Base-by-base conservation (phyloP, 768 basidiomycete genomes). In the Rhizopogon roseolus region DNA sequence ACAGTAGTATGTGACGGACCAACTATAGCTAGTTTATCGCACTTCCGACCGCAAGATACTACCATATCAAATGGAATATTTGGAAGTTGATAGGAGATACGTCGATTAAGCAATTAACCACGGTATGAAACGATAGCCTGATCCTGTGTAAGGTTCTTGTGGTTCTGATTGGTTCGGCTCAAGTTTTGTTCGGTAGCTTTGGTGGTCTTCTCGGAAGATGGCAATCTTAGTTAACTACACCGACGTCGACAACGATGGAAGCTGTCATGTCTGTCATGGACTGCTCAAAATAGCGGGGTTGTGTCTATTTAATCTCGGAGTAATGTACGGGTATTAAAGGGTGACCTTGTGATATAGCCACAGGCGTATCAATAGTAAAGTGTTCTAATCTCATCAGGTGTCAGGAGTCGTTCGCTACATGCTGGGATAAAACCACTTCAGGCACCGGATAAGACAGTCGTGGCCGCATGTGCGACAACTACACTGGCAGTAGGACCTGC, bases 401-500 rank as follows among this genome's bases (percentile, higher is more conserved):
- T 22, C 22, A 3, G 22, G 22, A 22, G 22, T 2, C 19, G 5
- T 22, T 34, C 13, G 32, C 8, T 11, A 16, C 6, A 22, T 14
- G 45, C 8, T 11, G n/a, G n/a, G 4, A 17, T 46, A 22, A 16
- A 22, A 11, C 22, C 17, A 9, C 14, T 6, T 16, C 11, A 16
- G 17, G 19, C 22, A 8, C 5, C 14, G 8, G 46, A 25, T 16
- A 48, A 39, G 50, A 38, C 28, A 25, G 50, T 52, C 19, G 28
- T 29, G 25, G 52, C n/a, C 11, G 57, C 43, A 40, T 57, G 50
- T 1, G 53, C 55, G 7, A 52, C 25, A 22, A 45, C 36, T 9
- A 19, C 14, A 37, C 19, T 44, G 6, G 25, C 46, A 19, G 29
- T 42, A 16, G 50, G 29, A 49, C 28, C 45, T 7, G 44, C 43